These are phyloP conservation scores for Pontederia paniculata DNA, from an alignment of 176 grass and related monocot species.

Conservation along the genomic window DNA sequence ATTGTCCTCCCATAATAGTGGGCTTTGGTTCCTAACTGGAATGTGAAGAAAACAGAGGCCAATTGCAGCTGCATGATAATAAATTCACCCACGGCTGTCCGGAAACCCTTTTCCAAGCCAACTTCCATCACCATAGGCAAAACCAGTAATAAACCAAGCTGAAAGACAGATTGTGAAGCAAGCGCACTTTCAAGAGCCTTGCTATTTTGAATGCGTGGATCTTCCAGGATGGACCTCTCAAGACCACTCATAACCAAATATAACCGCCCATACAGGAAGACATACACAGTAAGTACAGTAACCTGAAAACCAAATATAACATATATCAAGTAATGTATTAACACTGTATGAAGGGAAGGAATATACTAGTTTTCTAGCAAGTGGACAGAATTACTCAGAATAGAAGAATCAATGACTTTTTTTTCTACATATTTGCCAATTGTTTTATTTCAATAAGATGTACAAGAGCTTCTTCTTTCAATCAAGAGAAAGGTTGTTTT, in stretches of 20 bases:
- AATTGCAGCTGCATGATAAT: constrained; percentile 95
- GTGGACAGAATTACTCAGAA: neutral
- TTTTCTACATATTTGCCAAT: too few species aligned
- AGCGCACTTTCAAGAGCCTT: constrained; percentile 84
- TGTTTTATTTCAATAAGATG: too few species aligned
- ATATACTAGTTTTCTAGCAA: neutral
- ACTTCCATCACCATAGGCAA: constrained; percentile 95
- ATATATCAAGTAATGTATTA: neutral
- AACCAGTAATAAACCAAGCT: constrained; percentile 79
- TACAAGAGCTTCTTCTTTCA: too few species aligned
- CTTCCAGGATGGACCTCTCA: constrained; percentile 68
- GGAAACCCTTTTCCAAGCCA: constrained; percentile 91
- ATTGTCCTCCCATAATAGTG: constrained; percentile 94
- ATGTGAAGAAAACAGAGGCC: constrained; percentile 87
- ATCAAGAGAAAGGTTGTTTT: too few species aligned
- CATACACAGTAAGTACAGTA: constrained; percentile 83
- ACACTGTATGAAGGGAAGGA: neutral
- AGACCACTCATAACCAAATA: constrained; percentile 92
- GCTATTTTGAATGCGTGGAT: constrained; percentile 54
- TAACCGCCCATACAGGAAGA: constrained; percentile 83
- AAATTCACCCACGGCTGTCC: constrained; percentile 81
- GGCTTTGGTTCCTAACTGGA: constrained; percentile 86
- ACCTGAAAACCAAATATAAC: constrained; percentile 33
- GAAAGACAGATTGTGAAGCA: constrained; percentile 82
- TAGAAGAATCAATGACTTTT: too few species aligned